phyloP scores from a whole-genome alignment of 345 rosid genomes.

The Gossypium stocksii region DNA sequence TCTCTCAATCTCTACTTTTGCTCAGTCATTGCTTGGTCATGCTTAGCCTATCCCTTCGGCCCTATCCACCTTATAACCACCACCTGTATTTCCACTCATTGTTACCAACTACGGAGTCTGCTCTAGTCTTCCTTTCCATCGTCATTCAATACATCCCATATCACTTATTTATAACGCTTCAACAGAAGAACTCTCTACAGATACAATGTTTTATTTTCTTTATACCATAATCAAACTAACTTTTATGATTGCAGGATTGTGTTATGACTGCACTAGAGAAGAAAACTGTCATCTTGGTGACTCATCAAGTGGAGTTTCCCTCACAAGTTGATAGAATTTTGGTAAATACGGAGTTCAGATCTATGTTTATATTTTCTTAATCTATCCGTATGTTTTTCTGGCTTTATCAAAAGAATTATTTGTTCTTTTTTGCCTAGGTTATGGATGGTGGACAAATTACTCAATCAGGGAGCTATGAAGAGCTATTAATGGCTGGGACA shows the following conservation, averaged over 20 bases:
- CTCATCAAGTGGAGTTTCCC: slow-evolving; percentile 88
- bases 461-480: slow-evolving; percentile 57
- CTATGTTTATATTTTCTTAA: background rate
- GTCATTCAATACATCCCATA: no score
- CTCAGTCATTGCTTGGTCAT: no score
- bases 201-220: background rate
- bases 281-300: slow-evolving; percentile 70
- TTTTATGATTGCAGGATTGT: slow-evolving; percentile 52
- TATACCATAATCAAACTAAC: background rate
- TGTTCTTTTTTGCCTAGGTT: slow-evolving; percentile 34
- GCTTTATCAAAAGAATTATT: slow-evolving; percentile 11
- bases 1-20: no score
- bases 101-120: no score
- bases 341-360: slow-evolving; percentile 28
- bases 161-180: slow-evolving; percentile 19
- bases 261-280: slow-evolving; percentile 47
- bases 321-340: slow-evolving; percentile 52
- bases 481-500: slow-evolving; percentile 50
- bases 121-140: no score
- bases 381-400: background rate
- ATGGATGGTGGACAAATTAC: slow-evolving; percentile 56
- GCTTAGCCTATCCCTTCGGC: no score
- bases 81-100: no score
- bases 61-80: no score
- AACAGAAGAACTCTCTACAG: slow-evolving; percentile 27